Evolutionary conservation across 805 yeast species (phyloP).

Genomic region (Teunomyces gatunensis): DNA sequence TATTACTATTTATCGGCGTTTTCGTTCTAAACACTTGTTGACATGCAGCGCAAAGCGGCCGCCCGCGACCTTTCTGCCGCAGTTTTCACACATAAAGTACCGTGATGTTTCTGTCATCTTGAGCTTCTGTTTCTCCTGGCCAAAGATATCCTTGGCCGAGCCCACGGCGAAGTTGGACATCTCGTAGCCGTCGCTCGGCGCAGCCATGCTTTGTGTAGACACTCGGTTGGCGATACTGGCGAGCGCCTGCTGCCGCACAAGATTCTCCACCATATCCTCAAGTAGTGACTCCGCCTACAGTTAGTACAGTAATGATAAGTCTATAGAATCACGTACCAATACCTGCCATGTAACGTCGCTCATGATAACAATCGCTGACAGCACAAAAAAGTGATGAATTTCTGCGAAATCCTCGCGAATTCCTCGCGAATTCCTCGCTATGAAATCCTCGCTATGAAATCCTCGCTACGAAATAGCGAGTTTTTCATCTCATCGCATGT

Average conservation of each 20-base stretch:
- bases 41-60: conserved; percentile 91
- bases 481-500: conserved; percentile 1
- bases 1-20: conserved; percentile 27
- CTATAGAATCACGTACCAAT: conserved; percentile 14
- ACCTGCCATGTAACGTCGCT: conserved; percentile 16
- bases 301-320: conserved; percentile 4
- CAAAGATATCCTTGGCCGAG: conserved; percentile 43
- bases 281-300: conserved; percentile 38
- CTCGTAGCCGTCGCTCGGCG: conserved; percentile 2
- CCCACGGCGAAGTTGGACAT: conserved; percentile 10
- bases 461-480: too few species aligned
- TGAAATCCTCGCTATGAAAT: too few species aligned
- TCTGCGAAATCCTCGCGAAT: too few species aligned
- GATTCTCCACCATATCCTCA: conserved; percentile 30
- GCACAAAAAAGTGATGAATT: too few species aligned
- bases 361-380: too few species aligned
- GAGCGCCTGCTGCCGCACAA: conserved; percentile 32
- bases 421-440: too few species aligned
- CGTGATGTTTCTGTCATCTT: conserved; percentile 45
- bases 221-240: conserved; percentile 21
- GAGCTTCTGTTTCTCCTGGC: conserved; percentile 47
- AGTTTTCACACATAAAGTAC: conserved; percentile 77
- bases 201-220: conserved; percentile 16
- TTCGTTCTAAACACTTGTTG: conserved; percentile 83
- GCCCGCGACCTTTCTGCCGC: conserved; percentile 85